Conservation (phyloP, 176 grass and related monocot species). For the Aegilops sharonensis region DNA sequence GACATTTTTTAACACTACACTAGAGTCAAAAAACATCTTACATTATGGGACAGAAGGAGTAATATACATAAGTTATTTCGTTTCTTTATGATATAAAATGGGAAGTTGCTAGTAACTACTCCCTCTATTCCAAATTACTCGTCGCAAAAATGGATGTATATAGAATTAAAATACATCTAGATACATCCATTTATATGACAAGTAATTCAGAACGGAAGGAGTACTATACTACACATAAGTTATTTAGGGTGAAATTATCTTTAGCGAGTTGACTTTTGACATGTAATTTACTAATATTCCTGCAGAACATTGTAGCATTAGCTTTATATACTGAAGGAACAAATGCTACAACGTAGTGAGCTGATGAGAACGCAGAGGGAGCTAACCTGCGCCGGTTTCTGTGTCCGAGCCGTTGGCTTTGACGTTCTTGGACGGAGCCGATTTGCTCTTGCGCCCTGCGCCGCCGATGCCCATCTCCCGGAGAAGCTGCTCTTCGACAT, state of each 20-base stretch:
- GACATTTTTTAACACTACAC: no score
- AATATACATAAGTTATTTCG: neutral
- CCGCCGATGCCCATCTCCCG: conserved; percentile 52
- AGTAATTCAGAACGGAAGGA: no score
- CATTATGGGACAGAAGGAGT: no score
- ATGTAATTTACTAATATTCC: neutral
- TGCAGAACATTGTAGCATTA: neutral
- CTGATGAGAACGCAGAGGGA: neutral
- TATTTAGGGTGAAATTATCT: neutral
- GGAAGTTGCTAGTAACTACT: neutral
- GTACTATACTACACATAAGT: no score
- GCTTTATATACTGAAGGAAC: neutral
- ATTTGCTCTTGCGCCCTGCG: conserved; percentile 23
- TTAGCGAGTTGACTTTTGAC: neutral
- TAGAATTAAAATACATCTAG: no score
- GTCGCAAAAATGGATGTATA: no score
- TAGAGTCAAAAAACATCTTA: no score
- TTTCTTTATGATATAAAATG: neutral
- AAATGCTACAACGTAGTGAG: neutral
- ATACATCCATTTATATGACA: no score
- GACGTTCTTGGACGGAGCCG: neutral
- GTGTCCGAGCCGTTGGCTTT: neutral
- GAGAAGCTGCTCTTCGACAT: conserved; percentile 56
- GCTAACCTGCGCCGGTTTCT: conserved; percentile 27
- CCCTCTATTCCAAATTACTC: no score